These are phyloP conservation scores for Coemansia nantahalensis DNA, from an alignment of 192 early-diverging fungal species.

Conservation along the genomic window DNA sequence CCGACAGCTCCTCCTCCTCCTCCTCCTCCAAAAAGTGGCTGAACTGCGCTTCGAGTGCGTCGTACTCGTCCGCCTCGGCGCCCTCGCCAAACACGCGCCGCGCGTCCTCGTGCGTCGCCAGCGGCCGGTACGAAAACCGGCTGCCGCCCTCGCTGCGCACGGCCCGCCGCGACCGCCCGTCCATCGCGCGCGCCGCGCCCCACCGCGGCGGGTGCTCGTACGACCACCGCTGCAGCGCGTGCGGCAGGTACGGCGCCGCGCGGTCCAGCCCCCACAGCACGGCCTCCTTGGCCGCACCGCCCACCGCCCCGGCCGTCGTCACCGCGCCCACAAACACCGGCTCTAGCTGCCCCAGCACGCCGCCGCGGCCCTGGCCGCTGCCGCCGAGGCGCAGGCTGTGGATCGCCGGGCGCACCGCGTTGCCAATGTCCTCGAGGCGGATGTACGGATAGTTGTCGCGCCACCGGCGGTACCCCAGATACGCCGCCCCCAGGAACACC, in stretches of 20 bases:
- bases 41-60: conserved; percentile 48
- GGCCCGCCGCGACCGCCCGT: conserved; percentile 22
- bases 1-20: conserved; percentile 14
- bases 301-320: conserved; percentile 32
- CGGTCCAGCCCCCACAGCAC: conserved; percentile 41
- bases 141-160: conserved; percentile 19
- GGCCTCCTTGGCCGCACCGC: conserved; percentile 28
- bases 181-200: conserved; percentile 31
- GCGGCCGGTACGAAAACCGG: conserved; percentile 33
- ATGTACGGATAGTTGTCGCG: conserved; percentile 41
- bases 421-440: conserved; percentile 45
- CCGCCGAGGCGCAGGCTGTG: conserved; percentile 7
- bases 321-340: conserved; percentile 43
- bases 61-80: conserved; percentile 29
- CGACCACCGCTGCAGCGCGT: conserved; percentile 43
- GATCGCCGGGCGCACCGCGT: conserved; percentile 23
- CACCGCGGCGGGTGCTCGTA: conserved; percentile 51
- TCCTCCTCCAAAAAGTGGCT: conserved; percentile 52
- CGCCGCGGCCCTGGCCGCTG: conserved; percentile 8
- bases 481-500: conserved; percentile 32
- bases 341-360: conserved; percentile 28
- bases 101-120: conserved; percentile 29
- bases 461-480: conserved; percentile 40
- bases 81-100: conserved; percentile 15
- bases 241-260: conserved; percentile 41